Conservation (phyloP, 139 green algal genomes). For the Auxenochlorella pyrenoidosa region DNA sequence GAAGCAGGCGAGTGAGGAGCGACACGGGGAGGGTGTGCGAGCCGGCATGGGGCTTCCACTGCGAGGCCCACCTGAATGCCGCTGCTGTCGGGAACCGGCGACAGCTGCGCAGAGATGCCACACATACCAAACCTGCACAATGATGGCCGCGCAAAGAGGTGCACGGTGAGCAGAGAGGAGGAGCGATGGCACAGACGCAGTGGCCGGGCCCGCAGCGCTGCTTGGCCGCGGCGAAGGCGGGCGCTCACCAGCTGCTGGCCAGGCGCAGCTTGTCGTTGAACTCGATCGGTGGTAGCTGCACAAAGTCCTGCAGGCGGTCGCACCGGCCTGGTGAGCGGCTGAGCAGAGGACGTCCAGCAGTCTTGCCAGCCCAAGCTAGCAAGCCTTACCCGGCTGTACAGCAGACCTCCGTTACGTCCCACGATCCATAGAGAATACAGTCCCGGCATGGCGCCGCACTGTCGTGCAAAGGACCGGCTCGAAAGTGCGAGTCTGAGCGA, state of each 20-base stretch:
- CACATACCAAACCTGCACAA: constrained; percentile 51
- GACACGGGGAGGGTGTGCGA: neutral
- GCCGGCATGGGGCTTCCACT: neutral
- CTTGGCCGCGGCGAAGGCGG: neutral
- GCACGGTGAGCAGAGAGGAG: neutral
- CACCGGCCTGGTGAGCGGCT: neutral
- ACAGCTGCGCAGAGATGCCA: constrained; percentile 87
- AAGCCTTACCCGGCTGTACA: constrained; percentile 45
- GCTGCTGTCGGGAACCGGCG: constrained; percentile 76
- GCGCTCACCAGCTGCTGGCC: constrained; percentile 49
- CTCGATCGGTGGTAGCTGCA: constrained; percentile 39
- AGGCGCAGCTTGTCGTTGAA: constrained; percentile 60
- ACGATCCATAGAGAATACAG: constrained; percentile 57
- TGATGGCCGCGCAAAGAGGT: neutral
- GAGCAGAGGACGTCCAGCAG: too few relatives aligned
- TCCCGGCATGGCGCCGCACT: constrained; percentile 8
- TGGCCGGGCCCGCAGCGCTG: too few relatives aligned
- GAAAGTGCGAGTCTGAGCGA: too few relatives aligned
- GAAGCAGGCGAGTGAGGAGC: neutral
- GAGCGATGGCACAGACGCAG: neutral
- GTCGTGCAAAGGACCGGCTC: neutral
- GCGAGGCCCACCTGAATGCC: constrained; percentile 28
- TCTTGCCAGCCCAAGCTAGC: neutral
- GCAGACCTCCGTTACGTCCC: constrained; percentile 47
- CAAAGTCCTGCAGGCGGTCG: constrained; percentile 37